Evolutionary conservation across 208 protist species (phyloP).

Genomic region (Leishmania martiniquensis): DNA sequence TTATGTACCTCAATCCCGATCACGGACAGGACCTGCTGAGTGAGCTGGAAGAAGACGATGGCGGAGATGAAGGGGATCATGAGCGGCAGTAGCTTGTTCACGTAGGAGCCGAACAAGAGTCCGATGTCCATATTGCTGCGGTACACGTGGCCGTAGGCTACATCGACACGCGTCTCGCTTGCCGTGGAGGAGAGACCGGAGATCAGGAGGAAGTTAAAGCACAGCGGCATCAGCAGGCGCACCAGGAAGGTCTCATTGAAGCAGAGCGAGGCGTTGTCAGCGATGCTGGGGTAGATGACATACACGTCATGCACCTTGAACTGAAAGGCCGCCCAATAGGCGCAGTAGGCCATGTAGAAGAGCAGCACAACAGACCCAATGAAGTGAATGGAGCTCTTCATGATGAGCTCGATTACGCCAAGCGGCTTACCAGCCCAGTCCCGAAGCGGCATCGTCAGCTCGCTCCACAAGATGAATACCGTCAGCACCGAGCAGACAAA

Average conservation of each 20-base stretch:
- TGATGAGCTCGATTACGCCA: conserved; percentile 77
- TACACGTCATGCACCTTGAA: conserved; percentile 93
- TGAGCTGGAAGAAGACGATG: conserved; percentile 74
- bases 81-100: conserved; percentile 88
- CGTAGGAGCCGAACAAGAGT: conserved; percentile 68
- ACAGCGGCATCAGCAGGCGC: conserved; percentile 92
- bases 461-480: conserved; percentile 84
- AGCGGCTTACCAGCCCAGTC: conserved; percentile 49
- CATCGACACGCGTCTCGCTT: conserved; percentile 49
- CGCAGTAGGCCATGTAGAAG: conserved; percentile 92
- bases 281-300: conserved; percentile 86
- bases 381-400: conserved; percentile 74
- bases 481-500: conserved; percentile 66
- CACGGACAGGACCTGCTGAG: conserved; percentile 59
- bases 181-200: conserved; percentile 52
- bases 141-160: conserved; percentile 90
- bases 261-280: conserved; percentile 88
- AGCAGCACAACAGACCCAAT: conserved; percentile 83
- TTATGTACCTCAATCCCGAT: conserved; percentile 84
- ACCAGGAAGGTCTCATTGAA: conserved; percentile 90
- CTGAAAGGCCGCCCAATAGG: conserved; percentile 91
- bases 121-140: conserved; percentile 89
- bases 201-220: conserved; percentile 92
- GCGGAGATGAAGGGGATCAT: conserved; percentile 85
- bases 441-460: conserved; percentile 81